Base-by-base conservation (phyloP, 371 early-diverging fungal species). In the Rhizomucor pusillus region DNA sequence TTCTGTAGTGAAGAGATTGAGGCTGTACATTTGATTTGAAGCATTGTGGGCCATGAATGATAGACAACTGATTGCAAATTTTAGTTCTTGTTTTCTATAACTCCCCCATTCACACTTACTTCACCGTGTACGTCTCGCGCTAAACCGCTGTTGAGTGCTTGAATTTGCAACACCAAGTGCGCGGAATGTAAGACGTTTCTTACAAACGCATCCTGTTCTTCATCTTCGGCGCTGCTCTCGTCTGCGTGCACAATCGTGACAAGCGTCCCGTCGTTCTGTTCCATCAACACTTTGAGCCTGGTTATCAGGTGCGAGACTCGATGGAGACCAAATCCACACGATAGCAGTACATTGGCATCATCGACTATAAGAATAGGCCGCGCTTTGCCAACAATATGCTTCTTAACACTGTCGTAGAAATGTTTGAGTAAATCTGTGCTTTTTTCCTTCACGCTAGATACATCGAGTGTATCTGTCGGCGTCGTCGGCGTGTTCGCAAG, bases 111-210 rank as follows among this genome's bases (percentile, higher is more conserved):
- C n/a, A n/a, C n/a, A n/a, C n/a, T 48, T 63, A 79, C 82, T 72
- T 87, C 82, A 22, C 89, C 89, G 58, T 85, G 82, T 0, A 89
- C 82, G 44, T 87, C 87, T 40, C 82, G 73, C 16, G 86, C 81
- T 35, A 79, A 67, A 19, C 89, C 89, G 52, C 87, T 85, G 43
- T 75, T 72, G 12, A 89, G 63, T 1, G 80, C 79, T 29, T 79
- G 67, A 6, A 86, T 83, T 41, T 82, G 79, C 22, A 89, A 57
- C 1, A 85, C 66, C 50, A 82, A 62, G 29, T 82, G 80, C 0
- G 81, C 77, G 40, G 66, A 62, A 29, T 75, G 71, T 16, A 78
- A 52, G 29, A 85, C 59, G 9, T 66, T 66, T 36, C 72, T 78
- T 10, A 80, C 67, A 55, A 89, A 78, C 13, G 69, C 72, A 55